Evolutionary conservation across 2,329 filamentous ascomycete species (phyloP).

Genomic region (Didymosphaeria variabile): DNA sequence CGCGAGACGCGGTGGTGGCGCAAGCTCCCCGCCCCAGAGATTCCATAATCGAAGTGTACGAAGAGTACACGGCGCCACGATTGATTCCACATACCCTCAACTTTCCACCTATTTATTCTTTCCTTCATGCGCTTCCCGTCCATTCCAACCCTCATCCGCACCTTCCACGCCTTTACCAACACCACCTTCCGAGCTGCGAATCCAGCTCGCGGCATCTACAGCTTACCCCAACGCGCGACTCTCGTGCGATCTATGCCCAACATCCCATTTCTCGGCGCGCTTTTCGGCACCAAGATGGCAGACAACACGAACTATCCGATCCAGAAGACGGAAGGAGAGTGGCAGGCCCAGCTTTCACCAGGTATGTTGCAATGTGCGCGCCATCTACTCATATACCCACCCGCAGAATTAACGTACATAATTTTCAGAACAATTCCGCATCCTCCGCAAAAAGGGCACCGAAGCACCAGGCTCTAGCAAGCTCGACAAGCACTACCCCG

Average conservation of each 20-base stretch:
- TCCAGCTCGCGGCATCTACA: constrained; percentile 45
- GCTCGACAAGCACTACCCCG: constrained; percentile 86
- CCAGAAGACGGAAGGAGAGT: constrained; percentile 82
- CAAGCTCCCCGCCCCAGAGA: constrained; percentile 34
- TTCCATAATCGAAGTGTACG: constrained; percentile 34
- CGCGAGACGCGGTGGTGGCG: constrained; percentile 28
- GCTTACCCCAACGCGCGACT: constrained; percentile 37
- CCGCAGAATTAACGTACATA: constrained; percentile 17
- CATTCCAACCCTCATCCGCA: constrained; percentile 58
- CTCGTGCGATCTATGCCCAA: constrained; percentile 70
- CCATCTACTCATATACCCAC: neutral
- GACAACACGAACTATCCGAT: constrained; percentile 79
- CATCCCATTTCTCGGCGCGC: constrained; percentile 78
- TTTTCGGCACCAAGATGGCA: constrained; percentile 68
- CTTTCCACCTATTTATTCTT: constrained; percentile 16
- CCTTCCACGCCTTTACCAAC: constrained; percentile 58
- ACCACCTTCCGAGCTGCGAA: constrained; percentile 49
- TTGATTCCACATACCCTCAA: constrained; percentile 8
- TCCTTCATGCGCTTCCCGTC: constrained; percentile 60
- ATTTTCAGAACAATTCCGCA: constrained; percentile 85
- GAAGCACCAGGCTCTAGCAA: constrained; percentile 81
- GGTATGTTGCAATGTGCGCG: constrained; percentile 58
- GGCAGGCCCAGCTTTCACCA: constrained; percentile 82
- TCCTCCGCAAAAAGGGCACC: constrained; percentile 91
- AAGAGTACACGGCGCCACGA: constrained; percentile 12